Evolutionary conservation across 2,329 filamentous ascomycete genomes (phyloP).

Genomic region (Paracamarosporium sp.): DNA sequence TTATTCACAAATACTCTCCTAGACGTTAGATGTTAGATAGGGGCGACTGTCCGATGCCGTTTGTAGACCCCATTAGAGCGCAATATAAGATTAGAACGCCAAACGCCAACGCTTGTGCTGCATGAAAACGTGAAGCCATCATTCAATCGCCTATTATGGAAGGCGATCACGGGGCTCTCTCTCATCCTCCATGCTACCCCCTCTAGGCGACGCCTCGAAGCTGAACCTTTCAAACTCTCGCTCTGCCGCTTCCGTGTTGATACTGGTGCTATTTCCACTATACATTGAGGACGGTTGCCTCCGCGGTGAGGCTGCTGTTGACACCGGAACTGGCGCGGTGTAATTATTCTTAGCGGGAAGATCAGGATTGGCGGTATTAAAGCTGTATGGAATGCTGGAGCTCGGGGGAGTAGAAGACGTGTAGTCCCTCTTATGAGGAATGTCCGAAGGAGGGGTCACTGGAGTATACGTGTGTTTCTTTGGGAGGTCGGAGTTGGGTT

Average conservation of each 20-base stretch:
- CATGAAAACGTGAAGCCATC: not conserved
- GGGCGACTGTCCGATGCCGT: too few species aligned
- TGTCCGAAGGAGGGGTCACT: not conserved
- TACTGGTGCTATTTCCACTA: conserved; percentile 14
- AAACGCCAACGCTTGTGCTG: conserved; percentile 8
- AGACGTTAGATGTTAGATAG: too few species aligned
- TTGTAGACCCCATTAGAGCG: too few species aligned
- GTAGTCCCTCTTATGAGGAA: not conserved
- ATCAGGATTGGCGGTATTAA: not conserved
- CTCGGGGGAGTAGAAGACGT: not conserved
- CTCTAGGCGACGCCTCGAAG: conserved; percentile 28
- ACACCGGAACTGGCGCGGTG: not conserved
- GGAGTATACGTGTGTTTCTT: conserved; percentile 12
- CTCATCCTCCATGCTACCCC: not conserved
- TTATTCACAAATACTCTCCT: too few species aligned
- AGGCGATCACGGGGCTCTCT: not conserved
- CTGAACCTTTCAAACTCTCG: conserved; percentile 28
- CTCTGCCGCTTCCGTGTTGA: conserved; percentile 21
- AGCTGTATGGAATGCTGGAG: not conserved
- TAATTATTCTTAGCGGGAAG: conserved; percentile 8
- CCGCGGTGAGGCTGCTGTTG: not conserved
- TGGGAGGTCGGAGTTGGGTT: conserved; percentile 4
- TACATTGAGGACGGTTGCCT: conserved; percentile 8
- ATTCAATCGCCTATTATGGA: not conserved
- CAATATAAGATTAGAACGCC: not conserved